A percentile compares a stretch with the other conserved stretches of the same genome.
Evolutionary conservation across 441 rosid genomes (phyloP).

Genomic region (Brassica balearica): DNA sequence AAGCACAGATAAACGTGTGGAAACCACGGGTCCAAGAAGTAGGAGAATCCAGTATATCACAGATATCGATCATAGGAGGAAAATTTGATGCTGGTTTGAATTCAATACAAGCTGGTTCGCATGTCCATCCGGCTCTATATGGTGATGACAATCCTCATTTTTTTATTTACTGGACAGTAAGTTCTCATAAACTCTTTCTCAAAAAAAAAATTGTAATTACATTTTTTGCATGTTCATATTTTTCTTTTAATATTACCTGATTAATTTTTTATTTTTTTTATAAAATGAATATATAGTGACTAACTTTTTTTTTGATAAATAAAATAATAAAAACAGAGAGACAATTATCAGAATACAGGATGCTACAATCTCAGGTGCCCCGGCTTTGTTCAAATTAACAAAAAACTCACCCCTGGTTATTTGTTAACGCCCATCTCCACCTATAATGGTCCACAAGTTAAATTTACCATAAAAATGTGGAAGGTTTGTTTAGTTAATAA

Average conservation of each 20-base stretch:
- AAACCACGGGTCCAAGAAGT: background rate
- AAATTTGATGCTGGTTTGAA: slow-evolving; percentile 6
- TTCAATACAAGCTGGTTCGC: background rate
- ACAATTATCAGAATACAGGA: background rate
- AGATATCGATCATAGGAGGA: slow-evolving; percentile 8
- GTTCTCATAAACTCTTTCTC: background rate
- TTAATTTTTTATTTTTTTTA: background rate
- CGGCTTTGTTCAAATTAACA: slow-evolving; percentile 16
- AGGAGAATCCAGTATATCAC: background rate
- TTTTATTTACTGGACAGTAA: slow-evolving; percentile 16
- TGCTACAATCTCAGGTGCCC: slow-evolving; percentile 6
- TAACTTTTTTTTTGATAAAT: no score
- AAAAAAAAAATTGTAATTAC: background rate
- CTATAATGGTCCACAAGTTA: slow-evolving; percentile 4
- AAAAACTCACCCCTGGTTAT: background rate
- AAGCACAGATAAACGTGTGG: slow-evolving; percentile 14
- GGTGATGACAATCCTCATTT: slow-evolving; percentile 5
- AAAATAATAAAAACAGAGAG: slow-evolving; percentile 1
- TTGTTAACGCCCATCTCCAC: slow-evolving; percentile 2
- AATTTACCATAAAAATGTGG: background rate
- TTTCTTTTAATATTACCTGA: background rate
- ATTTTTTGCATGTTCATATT: background rate
- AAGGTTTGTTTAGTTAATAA: slow-evolving; percentile 11
- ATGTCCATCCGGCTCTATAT: background rate
- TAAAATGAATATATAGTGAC: background rate